These are phyloP conservation scores for Colletotrichum tropicale DNA, from an alignment of 2,329 filamentous ascomycete genomes.

Conservation along the genomic window DNA sequence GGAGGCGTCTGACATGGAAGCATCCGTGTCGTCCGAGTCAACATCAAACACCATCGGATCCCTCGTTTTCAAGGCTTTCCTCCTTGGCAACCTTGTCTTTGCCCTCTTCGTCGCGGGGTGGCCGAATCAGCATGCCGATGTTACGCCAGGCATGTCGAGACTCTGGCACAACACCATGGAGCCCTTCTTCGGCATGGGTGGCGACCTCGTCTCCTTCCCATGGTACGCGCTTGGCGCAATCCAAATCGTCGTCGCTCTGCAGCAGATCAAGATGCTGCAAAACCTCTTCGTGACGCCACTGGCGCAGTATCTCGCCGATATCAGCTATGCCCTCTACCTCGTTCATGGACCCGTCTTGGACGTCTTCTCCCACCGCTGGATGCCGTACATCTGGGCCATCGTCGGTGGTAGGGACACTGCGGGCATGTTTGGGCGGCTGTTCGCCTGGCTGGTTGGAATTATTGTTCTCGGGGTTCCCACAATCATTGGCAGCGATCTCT, in stretches of 20 bases:
- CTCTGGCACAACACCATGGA: conserved; percentile 36
- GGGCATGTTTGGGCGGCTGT: conserved; percentile 33
- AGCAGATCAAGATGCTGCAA: conserved; percentile 29
- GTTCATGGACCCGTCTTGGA: conserved; percentile 58
- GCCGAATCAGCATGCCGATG: conserved; percentile 39
- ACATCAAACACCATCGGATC: conserved; percentile 4
- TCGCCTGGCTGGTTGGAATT: conserved; percentile 43
- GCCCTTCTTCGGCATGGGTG: conserved; percentile 35
- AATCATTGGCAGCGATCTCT: conserved; percentile 63
- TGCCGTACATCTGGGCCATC: conserved; percentile 23
- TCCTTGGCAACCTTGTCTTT: conserved; percentile 28
- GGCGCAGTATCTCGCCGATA: conserved; percentile 60
- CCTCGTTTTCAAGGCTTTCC: conserved; percentile 25
- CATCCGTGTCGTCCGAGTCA: neutral
- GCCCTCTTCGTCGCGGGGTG: conserved; percentile 42
- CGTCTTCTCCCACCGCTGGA: conserved; percentile 31
- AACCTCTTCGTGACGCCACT: conserved; percentile 48
- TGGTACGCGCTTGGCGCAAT: conserved; percentile 42
- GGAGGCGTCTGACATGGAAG: conserved; percentile 11
- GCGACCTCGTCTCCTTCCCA: conserved; percentile 34
- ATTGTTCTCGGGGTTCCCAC: conserved; percentile 36
- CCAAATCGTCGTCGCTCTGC: conserved; percentile 31
- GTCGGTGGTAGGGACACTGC: conserved; percentile 34
- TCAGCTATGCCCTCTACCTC: conserved; percentile 63
- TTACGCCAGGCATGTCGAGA: conserved; percentile 35